A percentile compares a stretch with the other conserved stretches of the same genome.
These are phyloP conservation scores for Helotiales sp. DNA, from an alignment of 2,329 filamentous ascomycete species.

Conservation along the genomic window DNA sequence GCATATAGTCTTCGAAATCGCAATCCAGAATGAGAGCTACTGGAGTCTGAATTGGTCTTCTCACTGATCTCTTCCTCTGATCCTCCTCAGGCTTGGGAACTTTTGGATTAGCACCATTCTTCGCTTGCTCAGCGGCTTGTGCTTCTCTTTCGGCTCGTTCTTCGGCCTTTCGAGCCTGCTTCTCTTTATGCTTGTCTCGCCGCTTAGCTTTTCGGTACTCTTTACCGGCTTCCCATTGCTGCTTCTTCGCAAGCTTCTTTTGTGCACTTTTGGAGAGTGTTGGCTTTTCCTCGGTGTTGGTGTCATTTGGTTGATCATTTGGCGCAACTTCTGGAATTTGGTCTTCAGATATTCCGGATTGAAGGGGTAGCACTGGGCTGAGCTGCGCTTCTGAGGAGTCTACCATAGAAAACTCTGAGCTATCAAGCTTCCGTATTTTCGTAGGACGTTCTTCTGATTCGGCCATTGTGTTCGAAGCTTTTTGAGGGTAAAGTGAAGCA, in stretches of 20 bases:
- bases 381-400: not conserved
- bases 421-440: slow-evolving; percentile 32
- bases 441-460: slow-evolving; percentile 33
- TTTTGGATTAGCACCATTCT: not conserved
- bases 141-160: slow-evolving; percentile 42
- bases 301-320: not conserved
- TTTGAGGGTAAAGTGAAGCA: no score
- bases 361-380: not conserved
- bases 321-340: not conserved
- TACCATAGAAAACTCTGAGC: slow-evolving; percentile 4
- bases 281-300: slow-evolving; percentile 9
- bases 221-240: slow-evolving; percentile 75
- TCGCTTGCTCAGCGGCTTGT: slow-evolving; percentile 28
- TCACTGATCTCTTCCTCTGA: slow-evolving; percentile 10
- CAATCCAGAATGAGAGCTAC: slow-evolving; percentile 87
- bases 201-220: slow-evolving; percentile 54
- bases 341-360: not conserved
- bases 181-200: slow-evolving; percentile 53
- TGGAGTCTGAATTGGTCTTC: slow-evolving; percentile 58
- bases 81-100: slow-evolving; percentile 1
- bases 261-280: slow-evolving; percentile 79
- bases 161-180: slow-evolving; percentile 49
- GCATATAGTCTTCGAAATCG: slow-evolving; percentile 88
- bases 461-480: slow-evolving; percentile 28
- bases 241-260: slow-evolving; percentile 72